These are phyloP conservation scores for Debaryomyces robertsiae DNA, from an alignment of 1,139 yeast genomes.

Conservation along the genomic window DNA sequence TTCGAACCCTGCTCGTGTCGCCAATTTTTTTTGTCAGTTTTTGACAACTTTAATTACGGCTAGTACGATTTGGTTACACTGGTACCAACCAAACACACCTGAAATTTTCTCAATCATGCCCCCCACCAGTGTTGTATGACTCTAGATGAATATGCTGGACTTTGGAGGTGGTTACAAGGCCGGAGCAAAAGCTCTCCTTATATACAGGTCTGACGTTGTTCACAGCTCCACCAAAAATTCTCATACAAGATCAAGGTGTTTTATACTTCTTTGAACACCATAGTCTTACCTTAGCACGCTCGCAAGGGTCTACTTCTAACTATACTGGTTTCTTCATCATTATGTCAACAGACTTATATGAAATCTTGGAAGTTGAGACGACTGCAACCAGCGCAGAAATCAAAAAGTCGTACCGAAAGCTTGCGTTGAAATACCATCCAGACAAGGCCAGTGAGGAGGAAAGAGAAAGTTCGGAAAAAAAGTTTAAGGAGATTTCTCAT, in stretches of 20 bases:
- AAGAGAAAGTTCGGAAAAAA: constrained; percentile 66
- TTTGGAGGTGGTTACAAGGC: no score
- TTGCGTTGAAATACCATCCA: constrained; percentile 77
- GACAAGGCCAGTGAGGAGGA: constrained; percentile 73
- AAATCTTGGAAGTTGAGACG: constrained; percentile 63
- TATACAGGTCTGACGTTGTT: no score
- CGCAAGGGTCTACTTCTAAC: background rate
- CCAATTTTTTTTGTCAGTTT: constrained; percentile 23
- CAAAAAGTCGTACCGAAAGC: constrained; percentile 72
- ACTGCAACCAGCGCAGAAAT: constrained; percentile 68
- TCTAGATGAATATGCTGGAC: no score
- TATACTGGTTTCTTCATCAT: background rate
- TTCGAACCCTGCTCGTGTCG: constrained; percentile 60
- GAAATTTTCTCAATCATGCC: no score
- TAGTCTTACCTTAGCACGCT: background rate
- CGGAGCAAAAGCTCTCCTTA: no score
- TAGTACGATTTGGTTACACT: background rate
- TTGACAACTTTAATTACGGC: background rate
- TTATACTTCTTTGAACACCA: no score
- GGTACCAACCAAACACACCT: no score
- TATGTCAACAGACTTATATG: constrained; percentile 53
- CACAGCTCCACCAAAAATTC: no score
- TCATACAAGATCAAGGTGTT: no score
- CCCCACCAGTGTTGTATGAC: no score
- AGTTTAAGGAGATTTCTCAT: constrained; percentile 73